phyloP scores from a whole-genome alignment of 176 grass and related monocot species.

The Eleusine coracana region DNA sequence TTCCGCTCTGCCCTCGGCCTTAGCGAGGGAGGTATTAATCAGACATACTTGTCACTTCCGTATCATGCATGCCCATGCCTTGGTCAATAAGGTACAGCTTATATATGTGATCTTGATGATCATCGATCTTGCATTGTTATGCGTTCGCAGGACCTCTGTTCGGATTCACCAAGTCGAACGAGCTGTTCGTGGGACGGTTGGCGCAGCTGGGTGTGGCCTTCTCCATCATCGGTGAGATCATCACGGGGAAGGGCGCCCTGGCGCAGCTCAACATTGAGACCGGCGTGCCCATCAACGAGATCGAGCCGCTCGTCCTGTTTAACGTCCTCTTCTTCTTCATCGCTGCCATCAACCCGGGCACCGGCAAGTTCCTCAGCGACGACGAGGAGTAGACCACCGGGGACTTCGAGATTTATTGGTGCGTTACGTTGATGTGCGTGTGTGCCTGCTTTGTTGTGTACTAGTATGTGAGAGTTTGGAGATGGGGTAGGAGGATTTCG shows the following conservation, averaged over 20 bases:
- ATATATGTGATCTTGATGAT: neutral
- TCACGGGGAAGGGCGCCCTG: slow-evolving; percentile 71
- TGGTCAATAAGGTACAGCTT: too few relatives aligned
- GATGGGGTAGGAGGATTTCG: slow-evolving; percentile 21
- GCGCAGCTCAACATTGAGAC: slow-evolving; percentile 79
- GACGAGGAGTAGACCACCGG: slow-evolving; percentile 37
- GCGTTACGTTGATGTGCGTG: neutral
- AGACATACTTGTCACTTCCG: neutral
- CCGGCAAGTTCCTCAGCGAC: slow-evolving; percentile 62
- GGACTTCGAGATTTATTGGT: neutral
- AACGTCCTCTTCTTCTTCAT: slow-evolving; percentile 73
- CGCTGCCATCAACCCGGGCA: slow-evolving; percentile 67
- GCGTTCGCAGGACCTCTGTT: slow-evolving; percentile 50
- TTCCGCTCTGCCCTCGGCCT: slow-evolving; percentile 77
- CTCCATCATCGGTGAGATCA: slow-evolving; percentile 77
- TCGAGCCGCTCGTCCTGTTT: slow-evolving; percentile 70
- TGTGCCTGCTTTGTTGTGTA: slow-evolving; percentile 33
- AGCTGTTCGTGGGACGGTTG: slow-evolving; percentile 66
- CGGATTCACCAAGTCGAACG: slow-evolving; percentile 71
- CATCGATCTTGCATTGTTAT: too few relatives aligned
- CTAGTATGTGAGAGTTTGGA: neutral
- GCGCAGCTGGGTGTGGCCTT: slow-evolving; percentile 73
- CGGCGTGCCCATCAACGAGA: slow-evolving; percentile 64
- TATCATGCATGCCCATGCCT: neutral
- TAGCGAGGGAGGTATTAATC: slow-evolving; percentile 65